phyloP scores from a whole-genome alignment of 371 early-diverging fungal species.

The Globomyces sp. region DNA sequence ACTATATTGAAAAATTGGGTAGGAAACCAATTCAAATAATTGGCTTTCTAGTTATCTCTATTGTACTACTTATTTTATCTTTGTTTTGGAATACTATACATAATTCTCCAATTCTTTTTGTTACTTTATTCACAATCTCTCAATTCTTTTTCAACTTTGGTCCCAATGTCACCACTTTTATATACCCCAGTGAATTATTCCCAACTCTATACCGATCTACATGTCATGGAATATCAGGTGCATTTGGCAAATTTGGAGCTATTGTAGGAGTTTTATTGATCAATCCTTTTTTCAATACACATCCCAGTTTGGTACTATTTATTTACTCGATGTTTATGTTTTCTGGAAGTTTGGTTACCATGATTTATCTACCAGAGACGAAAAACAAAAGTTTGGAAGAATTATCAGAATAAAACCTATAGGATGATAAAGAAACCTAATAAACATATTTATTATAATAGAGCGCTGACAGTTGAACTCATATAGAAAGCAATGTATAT shows the following conservation, averaged over 20 bases:
- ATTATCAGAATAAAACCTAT: not conserved
- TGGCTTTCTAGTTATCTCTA: slow-evolving; percentile 70
- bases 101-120: slow-evolving; percentile 25
- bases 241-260: slow-evolving; percentile 78
- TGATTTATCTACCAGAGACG: slow-evolving; percentile 25
- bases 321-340: slow-evolving; percentile 78
- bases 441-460: not conserved
- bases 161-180: slow-evolving; percentile 79
- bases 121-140: slow-evolving; percentile 29
- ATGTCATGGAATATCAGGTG: slow-evolving; percentile 83
- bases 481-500: too few relatives aligned
- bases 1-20: slow-evolving; percentile 74
- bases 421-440: not conserved
- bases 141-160: slow-evolving; percentile 84
- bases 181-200: slow-evolving; percentile 74
- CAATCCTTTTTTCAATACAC: slow-evolving; percentile 34
- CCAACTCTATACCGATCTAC: slow-evolving; percentile 79
- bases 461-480: not conserved
- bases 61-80: slow-evolving; percentile 74
- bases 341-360: slow-evolving; percentile 51
- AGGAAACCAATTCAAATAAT: slow-evolving; percentile 78
- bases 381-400: slow-evolving; percentile 20
- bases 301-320: slow-evolving; percentile 51
- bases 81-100: slow-evolving; percentile 53
- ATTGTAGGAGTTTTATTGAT: slow-evolving; percentile 71